phyloP scores from a whole-genome alignment of 2,329 filamentous ascomycete species.

The Clonostachys solani region DNA sequence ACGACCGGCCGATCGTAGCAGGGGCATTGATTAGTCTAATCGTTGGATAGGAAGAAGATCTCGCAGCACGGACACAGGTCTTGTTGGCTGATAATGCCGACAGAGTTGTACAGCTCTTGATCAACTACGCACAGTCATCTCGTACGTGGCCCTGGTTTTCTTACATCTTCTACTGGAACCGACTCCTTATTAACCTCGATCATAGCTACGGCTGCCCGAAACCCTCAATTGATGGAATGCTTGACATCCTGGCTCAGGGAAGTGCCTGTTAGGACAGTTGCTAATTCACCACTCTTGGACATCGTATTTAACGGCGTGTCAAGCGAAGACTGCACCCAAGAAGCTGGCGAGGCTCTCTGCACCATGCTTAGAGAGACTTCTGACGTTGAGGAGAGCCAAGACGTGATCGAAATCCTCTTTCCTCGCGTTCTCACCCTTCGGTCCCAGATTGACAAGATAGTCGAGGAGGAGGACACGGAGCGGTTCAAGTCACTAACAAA shows the following conservation, averaged over 20 bases:
- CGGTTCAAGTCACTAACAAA: constrained; percentile 84
- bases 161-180: neutral
- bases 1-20: constrained; percentile 27
- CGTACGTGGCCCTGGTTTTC: constrained; percentile 46
- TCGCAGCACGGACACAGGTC: constrained; percentile 79
- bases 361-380: constrained; percentile 87
- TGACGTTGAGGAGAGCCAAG: constrained; percentile 86
- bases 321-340: constrained; percentile 73
- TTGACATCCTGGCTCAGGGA: constrained; percentile 96
- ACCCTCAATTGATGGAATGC: constrained; percentile 89
- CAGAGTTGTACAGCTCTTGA: constrained; percentile 81
- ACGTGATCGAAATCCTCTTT: constrained; percentile 77
- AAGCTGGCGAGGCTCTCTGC: constrained; percentile 89
- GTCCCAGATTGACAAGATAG: constrained; percentile 71
- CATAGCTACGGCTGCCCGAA: constrained; percentile 70
- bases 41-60: constrained; percentile 82
- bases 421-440: constrained; percentile 73
- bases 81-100: constrained; percentile 86
- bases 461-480: constrained; percentile 78
- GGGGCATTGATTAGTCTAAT: constrained; percentile 26
- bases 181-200: constrained; percentile 9
- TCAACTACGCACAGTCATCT: constrained; percentile 89
- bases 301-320: constrained; percentile 75
- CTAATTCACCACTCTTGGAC: constrained; percentile 80
- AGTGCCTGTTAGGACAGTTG: constrained; percentile 77